Evolutionary conservation across 805 yeast species (phyloP).

Genomic region (Saccharomycopsis javanensis): DNA sequence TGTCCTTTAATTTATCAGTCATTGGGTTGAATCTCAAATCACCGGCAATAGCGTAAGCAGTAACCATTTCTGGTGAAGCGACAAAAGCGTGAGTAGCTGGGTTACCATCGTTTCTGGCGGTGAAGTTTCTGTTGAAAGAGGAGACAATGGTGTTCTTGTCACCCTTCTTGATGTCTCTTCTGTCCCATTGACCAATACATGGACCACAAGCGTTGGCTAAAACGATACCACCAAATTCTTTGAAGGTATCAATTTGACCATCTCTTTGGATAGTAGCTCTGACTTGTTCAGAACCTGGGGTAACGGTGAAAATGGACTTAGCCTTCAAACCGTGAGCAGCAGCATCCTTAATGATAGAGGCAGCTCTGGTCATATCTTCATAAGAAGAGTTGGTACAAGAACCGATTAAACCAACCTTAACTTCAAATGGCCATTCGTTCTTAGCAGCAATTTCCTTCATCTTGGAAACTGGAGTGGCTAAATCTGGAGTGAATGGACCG

Average conservation of each 20-base stretch:
- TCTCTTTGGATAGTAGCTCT: conserved; percentile 96
- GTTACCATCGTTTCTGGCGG: conserved; percentile 97
- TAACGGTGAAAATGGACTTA: conserved; percentile 83
- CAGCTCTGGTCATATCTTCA: conserved; percentile 97
- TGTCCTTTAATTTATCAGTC: conserved; percentile 79
- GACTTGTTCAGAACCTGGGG: conserved; percentile 98
- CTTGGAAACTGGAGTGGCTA: conserved; percentile 84
- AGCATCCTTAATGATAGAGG: conserved; percentile 83
- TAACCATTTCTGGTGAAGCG: conserved; percentile 93
- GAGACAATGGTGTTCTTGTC: conserved; percentile 95
- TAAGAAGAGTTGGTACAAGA: conserved; percentile 98
- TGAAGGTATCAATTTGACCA: conserved; percentile 74
- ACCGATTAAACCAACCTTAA: conserved; percentile 92
- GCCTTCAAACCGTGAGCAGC: conserved; percentile 78
- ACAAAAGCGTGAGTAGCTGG: conserved; percentile 95
- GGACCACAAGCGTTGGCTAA: conserved; percentile 99
- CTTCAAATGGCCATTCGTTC: conserved; percentile 78
- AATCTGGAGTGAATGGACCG: conserved; percentile 98
- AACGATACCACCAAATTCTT: conserved; percentile 82
- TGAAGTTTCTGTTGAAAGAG: conserved; percentile 96
- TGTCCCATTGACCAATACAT: conserved; percentile 99
- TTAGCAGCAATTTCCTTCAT: conserved; percentile 61
- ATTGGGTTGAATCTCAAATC: conserved; percentile 94
- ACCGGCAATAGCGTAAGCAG: conserved; percentile 94
- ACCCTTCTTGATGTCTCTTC: conserved; percentile 87